phyloP scores from a whole-genome alignment of 2,329 filamentous ascomycete species.

The Hymenoscyphus albidus region DNA sequence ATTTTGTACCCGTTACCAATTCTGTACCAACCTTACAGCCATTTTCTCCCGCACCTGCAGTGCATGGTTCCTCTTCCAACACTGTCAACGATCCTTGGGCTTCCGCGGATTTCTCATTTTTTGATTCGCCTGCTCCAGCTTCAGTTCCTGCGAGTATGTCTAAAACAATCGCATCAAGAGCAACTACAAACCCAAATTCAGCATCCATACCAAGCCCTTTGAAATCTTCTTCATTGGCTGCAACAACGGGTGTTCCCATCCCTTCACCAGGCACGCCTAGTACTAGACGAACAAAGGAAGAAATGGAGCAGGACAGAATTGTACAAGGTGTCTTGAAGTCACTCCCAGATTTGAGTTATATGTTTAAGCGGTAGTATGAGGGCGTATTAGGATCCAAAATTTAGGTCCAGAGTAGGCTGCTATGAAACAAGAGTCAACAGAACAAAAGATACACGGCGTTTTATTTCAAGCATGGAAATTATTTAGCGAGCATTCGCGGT shows the following conservation, averaged over 20 bases:
- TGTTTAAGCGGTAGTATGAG: conserved; percentile 30
- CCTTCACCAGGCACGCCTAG: not conserved
- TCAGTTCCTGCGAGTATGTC: conserved; percentile 10
- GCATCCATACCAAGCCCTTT: conserved; percentile 8
- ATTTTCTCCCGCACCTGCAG: not conserved
- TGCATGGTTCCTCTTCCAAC: conserved; percentile 2
- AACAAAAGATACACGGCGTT: not conserved
- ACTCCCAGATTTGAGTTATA: conserved; percentile 37
- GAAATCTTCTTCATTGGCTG: not conserved
- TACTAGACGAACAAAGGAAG: conserved; percentile 24
- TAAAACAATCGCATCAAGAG: conserved; percentile 9
- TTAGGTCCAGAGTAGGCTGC: not conserved
- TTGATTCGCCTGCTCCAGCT: conserved; percentile 25
- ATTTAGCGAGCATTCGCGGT: not conserved
- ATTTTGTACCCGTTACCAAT: too few relatives aligned
- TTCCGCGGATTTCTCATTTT: conserved; percentile 37
- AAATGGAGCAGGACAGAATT: conserved; percentile 34
- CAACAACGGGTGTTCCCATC: too few relatives aligned
- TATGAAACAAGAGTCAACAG: not conserved
- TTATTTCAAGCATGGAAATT: not conserved
- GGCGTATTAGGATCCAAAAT: not conserved
- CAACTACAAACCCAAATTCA: not conserved
- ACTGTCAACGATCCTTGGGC: conserved; percentile 33
- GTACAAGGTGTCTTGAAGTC: conserved; percentile 33
- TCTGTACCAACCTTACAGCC: not conserved